phyloP scores from a whole-genome alignment of 164 flowering plant species.

The Macadamia integrifolia region DNA sequence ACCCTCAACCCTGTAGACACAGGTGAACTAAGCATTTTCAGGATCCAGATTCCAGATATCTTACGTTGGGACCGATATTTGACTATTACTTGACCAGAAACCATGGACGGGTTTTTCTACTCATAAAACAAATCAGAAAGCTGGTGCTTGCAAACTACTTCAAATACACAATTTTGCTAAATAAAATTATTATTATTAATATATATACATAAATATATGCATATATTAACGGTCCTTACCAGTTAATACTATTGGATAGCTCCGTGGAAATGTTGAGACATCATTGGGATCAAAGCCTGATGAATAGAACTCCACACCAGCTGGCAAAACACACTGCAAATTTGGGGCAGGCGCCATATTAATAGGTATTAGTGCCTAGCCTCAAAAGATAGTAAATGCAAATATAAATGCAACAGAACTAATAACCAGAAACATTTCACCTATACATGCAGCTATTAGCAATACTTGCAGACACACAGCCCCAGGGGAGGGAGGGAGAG shows the following conservation, averaged over 20 bases:
- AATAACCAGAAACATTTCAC: not conserved
- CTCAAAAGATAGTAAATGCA: not conserved
- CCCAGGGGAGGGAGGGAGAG: too few relatives aligned
- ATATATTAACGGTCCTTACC: constrained; percentile 33
- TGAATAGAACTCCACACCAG: constrained; percentile 79
- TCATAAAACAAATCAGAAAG: not conserved
- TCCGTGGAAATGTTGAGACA: constrained; percentile 59
- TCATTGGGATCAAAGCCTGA: constrained; percentile 67
- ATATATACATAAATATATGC: too few relatives aligned
- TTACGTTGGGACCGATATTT: too few relatives aligned
- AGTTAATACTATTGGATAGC: constrained; percentile 94
- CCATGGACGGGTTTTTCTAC: not conserved
- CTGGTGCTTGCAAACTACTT: not conserved
- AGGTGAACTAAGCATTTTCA: too few relatives aligned
- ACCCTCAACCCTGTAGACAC: too few relatives aligned
- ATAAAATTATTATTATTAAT: too few relatives aligned
- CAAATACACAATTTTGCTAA: not conserved
- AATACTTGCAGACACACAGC: too few relatives aligned
- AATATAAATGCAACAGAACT: not conserved
- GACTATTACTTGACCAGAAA: too few relatives aligned
- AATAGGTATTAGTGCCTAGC: not conserved
- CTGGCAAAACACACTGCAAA: constrained; percentile 89
- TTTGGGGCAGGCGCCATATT: not conserved
- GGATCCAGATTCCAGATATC: too few relatives aligned
- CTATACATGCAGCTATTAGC: not conserved